Evolutionary conservation across 1,284 basidiomycete genomes (phyloP).

Genomic region (Veloboletus limbatus): DNA sequence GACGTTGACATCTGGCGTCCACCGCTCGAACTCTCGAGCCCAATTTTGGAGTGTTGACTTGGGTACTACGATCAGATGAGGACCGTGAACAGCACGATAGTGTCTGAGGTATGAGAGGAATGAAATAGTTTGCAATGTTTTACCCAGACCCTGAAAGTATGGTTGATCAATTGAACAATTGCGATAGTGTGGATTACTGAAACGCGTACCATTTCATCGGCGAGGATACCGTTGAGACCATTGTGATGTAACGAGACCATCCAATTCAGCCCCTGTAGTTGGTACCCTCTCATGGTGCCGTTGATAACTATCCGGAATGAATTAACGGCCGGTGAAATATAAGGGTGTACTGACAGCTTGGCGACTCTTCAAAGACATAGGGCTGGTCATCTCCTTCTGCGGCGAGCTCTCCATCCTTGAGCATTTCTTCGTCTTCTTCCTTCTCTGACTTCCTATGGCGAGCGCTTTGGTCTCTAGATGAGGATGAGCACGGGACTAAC

Average conservation of each 20-base stretch:
- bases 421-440: constrained; percentile 94
- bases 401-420: constrained; percentile 83
- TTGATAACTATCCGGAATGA: constrained; percentile 64
- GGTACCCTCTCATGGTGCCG: constrained; percentile 91
- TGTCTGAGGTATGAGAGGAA: constrained; percentile 96
- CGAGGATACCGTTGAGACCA: constrained; percentile 89
- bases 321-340: not conserved
- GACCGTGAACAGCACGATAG: constrained; percentile 74
- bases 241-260: constrained; percentile 93
- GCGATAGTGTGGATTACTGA: not conserved
- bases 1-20: constrained; percentile 90
- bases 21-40: constrained; percentile 89
- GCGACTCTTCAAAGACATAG: constrained; percentile 90
- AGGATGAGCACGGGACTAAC: constrained; percentile 3
- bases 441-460: constrained; percentile 96
- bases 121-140: constrained; percentile 97
- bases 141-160: constrained; percentile 81
- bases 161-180: not conserved
- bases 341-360: constrained; percentile 63
- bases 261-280: constrained; percentile 97
- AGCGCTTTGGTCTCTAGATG: constrained; percentile 63
- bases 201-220: constrained; percentile 84
- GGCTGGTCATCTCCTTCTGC: constrained; percentile 81
- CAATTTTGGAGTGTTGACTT: constrained; percentile 98
- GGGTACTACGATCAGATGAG: constrained; percentile 94